A percentile compares a stretch with the other conserved stretches of the same genome.
These are phyloP conservation scores for Paxillus involutus DNA, from an alignment of 768 basidiomycete genomes.

Conservation along the genomic window DNA sequence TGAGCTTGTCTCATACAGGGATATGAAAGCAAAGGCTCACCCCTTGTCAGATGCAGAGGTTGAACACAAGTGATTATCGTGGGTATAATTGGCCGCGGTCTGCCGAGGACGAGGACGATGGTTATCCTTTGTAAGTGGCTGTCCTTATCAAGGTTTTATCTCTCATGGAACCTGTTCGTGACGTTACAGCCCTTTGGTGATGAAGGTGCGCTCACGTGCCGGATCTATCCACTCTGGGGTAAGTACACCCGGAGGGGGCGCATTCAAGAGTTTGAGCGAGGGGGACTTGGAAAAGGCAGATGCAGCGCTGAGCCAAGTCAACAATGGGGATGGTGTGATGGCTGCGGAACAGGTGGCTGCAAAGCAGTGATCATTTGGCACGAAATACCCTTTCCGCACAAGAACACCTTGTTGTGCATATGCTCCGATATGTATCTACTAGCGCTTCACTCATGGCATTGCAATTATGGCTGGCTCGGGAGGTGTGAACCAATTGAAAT, in stretches of 20 bases:
- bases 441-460: background rate
- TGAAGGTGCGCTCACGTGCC: slow-evolving; percentile 85
- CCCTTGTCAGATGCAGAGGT: slow-evolving; percentile 69
- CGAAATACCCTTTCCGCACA: background rate
- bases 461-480: background rate
- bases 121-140: slow-evolving; percentile 78
- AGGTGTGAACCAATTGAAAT: too few relatives aligned
- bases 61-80: slow-evolving; percentile 85
- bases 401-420: background rate
- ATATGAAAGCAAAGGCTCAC: background rate
- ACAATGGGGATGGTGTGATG: slow-evolving; percentile 9
- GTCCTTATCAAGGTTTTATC: slow-evolving; percentile 13
- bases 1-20: slow-evolving; percentile 28
- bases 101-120: slow-evolving; percentile 84
- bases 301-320: slow-evolving; percentile 73
- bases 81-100: slow-evolving; percentile 54
- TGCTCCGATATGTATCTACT: slow-evolving; percentile 20
- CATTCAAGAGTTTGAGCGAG: slow-evolving; percentile 80
- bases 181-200: slow-evolving; percentile 69
- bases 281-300: slow-evolving; percentile 86
- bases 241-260: slow-evolving; percentile 87
- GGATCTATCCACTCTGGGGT: slow-evolving; percentile 72
- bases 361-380: background rate
- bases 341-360: background rate
- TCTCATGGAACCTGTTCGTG: background rate